phyloP scores from a whole-genome alignment of 2,329 filamentous ascomycete genomes.

The Fusarium sp. region DNA sequence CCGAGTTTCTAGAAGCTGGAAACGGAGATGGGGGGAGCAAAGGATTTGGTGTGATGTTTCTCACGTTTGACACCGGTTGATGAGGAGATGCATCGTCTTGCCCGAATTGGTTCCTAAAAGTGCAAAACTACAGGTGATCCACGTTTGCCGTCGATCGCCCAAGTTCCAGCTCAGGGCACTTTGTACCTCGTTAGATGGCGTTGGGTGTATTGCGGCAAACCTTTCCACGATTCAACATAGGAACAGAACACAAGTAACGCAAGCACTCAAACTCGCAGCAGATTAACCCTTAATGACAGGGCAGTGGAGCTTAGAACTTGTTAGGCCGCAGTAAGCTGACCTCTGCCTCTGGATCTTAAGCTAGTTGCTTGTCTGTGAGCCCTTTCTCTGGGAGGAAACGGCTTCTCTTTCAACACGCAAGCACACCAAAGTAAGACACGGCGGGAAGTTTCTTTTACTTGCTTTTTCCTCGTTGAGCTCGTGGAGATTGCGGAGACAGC shows the following conservation, averaged over 20 bases:
- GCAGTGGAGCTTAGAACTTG: conserved; percentile 20
- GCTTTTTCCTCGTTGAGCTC: conserved; percentile 40
- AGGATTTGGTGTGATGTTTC: conserved; percentile 36
- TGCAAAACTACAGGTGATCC: conserved; percentile 26
- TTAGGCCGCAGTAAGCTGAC: conserved; percentile 27
- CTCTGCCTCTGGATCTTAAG: conserved; percentile 26
- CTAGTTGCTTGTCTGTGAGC: conserved; percentile 28
- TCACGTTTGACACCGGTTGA: conserved; percentile 38
- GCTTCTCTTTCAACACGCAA: conserved; percentile 36
- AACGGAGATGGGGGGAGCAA: conserved; percentile 11
- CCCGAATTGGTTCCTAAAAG: conserved; percentile 30
- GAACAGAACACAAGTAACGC: conserved; percentile 17
- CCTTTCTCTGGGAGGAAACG: conserved; percentile 16
- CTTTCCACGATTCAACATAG: conserved; percentile 15
- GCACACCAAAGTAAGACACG: conserved; percentile 39
- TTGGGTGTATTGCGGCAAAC: conserved; percentile 20
- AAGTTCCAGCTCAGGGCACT: conserved; percentile 21
- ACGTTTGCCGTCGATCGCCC: conserved; percentile 24
- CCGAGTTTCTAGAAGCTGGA: conserved; percentile 23
- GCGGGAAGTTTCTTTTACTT: conserved; percentile 38
- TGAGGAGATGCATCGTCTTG: conserved; percentile 42
- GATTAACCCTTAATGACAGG: conserved; percentile 23
- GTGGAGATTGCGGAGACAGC: conserved; percentile 41
- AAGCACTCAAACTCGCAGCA: conserved; percentile 30
- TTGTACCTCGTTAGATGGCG: conserved; percentile 12